Base-by-base conservation (phyloP, 2,329 filamentous ascomycete species). In the Colletotrichum agaves region DNA sequence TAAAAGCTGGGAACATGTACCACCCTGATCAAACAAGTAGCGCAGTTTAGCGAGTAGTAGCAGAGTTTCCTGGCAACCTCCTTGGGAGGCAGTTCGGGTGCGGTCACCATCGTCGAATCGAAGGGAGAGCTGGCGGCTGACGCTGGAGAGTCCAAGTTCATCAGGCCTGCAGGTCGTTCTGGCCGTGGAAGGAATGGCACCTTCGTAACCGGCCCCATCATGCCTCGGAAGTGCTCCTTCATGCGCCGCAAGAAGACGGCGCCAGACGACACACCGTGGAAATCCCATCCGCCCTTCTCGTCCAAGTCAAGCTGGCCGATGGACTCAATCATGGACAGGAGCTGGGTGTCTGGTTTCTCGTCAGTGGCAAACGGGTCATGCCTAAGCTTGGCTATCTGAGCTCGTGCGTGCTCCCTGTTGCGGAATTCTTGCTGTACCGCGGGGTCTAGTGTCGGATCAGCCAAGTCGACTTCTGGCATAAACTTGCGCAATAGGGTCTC, bases 311-410 rank as follows among this genome's bases (percentile, higher is more conserved):
- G 85, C 76, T 94, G 92, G 39, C 95, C 96, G 3, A 95, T 93
- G 46, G 93, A 93, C 75, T 95, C 92, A 65, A 98, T 94, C 95
- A 99, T 98, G 31, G 94, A 97, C 75, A 95, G 90, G 27, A 99
- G 83, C 71, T 95, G 88, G 11, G 88, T 88, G 72, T 95, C 93
- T 49, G 90, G 85, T 33, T 85, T 85, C 50, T 82, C 79, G 70
- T 71, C 74, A 59, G 71, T 75, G 5, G 58, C 63, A 33, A 75
- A 61, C 37, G 75, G 75, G 33, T 80, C 78, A 19, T 75, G 74
- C 47, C 79, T 82, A 56, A 81, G 69, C 69, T 85, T 78, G 55
- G 77, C 77, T 23, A 81, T 78, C 62, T 84, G 82, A 5, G 79
- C 74, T 63, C 85, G 82, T 53, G 83, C 82, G 70, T 84, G 82